These are phyloP conservation scores for Salicornia ramosissima DNA, from an alignment of 148 eudicot species.

Conservation along the genomic window DNA sequence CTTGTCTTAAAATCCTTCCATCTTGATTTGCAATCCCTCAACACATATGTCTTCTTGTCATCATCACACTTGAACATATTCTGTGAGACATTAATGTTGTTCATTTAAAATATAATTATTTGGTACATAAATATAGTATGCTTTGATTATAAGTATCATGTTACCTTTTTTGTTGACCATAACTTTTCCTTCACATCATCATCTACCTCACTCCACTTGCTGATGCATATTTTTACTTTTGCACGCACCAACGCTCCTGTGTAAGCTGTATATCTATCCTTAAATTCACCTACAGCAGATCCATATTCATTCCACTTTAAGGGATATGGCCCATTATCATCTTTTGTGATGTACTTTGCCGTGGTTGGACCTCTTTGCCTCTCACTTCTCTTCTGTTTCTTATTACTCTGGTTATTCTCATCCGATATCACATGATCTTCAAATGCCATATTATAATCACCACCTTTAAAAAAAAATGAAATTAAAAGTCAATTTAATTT, in stretches of 20 bases:
- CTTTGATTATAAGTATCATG: no score
- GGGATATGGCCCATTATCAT: background rate
- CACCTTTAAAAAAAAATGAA: background rate
- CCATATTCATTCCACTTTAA: background rate
- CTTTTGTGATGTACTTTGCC: background rate
- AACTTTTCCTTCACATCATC: background rate
- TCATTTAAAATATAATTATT: no score
- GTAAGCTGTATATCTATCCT: background rate
- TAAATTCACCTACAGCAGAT: background rate
- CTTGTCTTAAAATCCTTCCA: background rate
- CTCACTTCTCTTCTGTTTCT: background rate
- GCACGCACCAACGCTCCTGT: background rate
- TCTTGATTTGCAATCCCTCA: no score
- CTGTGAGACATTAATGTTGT: background rate
- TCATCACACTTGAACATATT: no score
- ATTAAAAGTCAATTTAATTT: no score
- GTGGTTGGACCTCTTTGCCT: background rate
- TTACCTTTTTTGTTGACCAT: background rate
- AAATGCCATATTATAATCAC: background rate
- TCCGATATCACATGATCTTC: background rate
- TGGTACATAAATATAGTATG: no score
- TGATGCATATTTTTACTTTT: background rate
- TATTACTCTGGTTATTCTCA: background rate
- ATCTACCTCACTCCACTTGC: background rate
- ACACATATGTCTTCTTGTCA: no score